Conservation (phyloP, 495 filamentous ascomycete species). For the Echria macrotheca region DNA sequence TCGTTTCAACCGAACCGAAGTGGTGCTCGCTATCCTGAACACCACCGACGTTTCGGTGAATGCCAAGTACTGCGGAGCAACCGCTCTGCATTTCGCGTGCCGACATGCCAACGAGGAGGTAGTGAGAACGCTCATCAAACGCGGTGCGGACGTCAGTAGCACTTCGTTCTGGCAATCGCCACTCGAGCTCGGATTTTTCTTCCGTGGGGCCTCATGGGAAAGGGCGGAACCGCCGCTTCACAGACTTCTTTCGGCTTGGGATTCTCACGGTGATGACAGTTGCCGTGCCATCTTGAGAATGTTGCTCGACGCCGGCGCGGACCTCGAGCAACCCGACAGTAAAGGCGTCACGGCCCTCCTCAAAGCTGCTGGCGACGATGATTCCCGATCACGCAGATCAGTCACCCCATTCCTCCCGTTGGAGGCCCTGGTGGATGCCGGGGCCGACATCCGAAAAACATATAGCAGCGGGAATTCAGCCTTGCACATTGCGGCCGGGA, state of each 20-base stretch:
- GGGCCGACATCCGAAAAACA: background rate
- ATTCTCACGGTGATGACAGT: too few relatives aligned
- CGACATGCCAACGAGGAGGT: background rate
- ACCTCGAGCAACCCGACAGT: conserved; percentile 14
- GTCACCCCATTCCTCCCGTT: background rate
- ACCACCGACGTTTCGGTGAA: conserved; percentile 4
- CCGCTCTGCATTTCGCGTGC: conserved; percentile 8
- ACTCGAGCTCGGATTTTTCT: too few relatives aligned
- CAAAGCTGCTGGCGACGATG: conserved; percentile 8
- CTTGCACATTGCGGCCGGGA: conserved; percentile 1
- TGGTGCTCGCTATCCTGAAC: conserved; percentile 4
- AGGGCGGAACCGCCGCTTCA: too few relatives aligned
- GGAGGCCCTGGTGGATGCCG: background rate
- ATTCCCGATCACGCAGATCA: background rate
- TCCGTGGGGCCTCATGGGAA: background rate
- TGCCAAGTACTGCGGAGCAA: conserved; percentile 3
- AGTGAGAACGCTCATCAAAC: conserved; percentile 2
- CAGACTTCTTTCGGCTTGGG: too few relatives aligned
- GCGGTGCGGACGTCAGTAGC: background rate
- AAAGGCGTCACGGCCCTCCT: conserved; percentile 14
- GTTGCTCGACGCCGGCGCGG: conserved; percentile 15
- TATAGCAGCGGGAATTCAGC: background rate
- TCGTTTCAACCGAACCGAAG: background rate
- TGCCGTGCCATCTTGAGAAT: conserved; percentile 1
- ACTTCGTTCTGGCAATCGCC: background rate